Conservation (phyloP, 257 asterid genomes). For the Handroanthus guayacan region DNA sequence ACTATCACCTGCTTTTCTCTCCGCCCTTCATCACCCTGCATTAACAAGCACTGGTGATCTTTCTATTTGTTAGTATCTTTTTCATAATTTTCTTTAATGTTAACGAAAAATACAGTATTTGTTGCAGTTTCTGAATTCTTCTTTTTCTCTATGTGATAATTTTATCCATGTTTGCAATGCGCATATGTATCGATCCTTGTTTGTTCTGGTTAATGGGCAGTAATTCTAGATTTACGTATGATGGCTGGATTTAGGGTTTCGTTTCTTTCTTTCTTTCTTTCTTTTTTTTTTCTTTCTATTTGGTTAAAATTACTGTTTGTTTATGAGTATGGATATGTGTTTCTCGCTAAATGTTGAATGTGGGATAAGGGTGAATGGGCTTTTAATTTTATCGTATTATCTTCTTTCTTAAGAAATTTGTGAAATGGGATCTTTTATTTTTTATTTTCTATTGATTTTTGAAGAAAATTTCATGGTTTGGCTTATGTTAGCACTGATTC, state of each 20-base stretch:
- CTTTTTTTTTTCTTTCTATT: constrained; percentile 3
- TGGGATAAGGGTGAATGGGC: constrained; percentile 20
- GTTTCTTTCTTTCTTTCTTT: background rate
- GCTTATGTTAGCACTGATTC: background rate
- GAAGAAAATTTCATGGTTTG: constrained; percentile 18
- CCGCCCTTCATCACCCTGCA: constrained; percentile 41
- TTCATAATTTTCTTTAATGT: background rate
- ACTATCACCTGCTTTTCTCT: constrained; percentile 44
- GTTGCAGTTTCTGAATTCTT: background rate
- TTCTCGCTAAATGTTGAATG: constrained; percentile 15
- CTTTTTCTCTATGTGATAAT: background rate
- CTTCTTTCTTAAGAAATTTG: constrained; percentile 20
- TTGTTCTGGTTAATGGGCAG: constrained; percentile 21
- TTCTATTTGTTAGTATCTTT: background rate
- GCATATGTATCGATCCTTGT: constrained; percentile 7
- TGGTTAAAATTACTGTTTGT: background rate
- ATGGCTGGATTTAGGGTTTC: constrained; percentile 36
- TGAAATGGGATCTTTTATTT: constrained; percentile 4
- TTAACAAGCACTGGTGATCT: constrained; percentile 40
- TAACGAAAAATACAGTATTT: background rate
- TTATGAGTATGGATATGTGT: background rate
- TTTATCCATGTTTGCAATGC: constrained; percentile 10
- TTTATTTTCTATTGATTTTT: background rate
- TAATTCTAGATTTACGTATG: background rate
- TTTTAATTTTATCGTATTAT: background rate